phyloP scores from a whole-genome alignment of 768 basidiomycete species.

The Calocybe gangraenosa region DNA sequence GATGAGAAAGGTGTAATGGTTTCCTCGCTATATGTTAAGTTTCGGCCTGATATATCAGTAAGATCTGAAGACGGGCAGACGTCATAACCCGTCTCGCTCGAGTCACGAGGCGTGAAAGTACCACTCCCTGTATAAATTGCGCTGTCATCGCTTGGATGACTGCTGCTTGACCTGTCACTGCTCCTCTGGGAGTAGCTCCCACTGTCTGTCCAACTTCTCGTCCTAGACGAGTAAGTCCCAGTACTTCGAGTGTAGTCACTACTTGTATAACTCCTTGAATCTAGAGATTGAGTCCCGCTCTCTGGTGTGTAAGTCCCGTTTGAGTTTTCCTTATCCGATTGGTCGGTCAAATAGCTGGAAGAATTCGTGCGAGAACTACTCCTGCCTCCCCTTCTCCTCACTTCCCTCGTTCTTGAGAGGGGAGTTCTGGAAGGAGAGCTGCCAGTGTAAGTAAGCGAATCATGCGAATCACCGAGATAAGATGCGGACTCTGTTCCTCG shows the following conservation, averaged over 20 bases:
- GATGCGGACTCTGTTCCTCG: slow-evolving; percentile 52
- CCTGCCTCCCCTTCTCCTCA: slow-evolving; percentile 48
- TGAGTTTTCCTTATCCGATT: slow-evolving; percentile 55
- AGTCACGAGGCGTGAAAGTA: slow-evolving; percentile 31
- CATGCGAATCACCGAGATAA: slow-evolving; percentile 53
- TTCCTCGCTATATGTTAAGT: slow-evolving; percentile 25
- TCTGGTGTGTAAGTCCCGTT: slow-evolving; percentile 20
- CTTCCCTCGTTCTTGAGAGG: slow-evolving; percentile 54
- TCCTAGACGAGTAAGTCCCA: slow-evolving; percentile 12
- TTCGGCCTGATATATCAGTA: slow-evolving; percentile 32
- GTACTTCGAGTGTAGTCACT: slow-evolving; percentile 22
- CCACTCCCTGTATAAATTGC: slow-evolving; percentile 20
- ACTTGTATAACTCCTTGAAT: slow-evolving; percentile 21
- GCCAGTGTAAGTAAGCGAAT: slow-evolving; percentile 31
- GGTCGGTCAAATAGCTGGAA: slow-evolving; percentile 32
- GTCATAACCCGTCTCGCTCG: slow-evolving; percentile 50
- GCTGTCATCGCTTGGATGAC: slow-evolving; percentile 11
- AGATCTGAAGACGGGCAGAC: slow-evolving; percentile 50
- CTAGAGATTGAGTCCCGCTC: slow-evolving; percentile 24
- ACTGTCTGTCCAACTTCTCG: slow-evolving; percentile 11
- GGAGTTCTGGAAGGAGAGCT: slow-evolving; percentile 46
- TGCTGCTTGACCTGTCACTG: slow-evolving; percentile 15
- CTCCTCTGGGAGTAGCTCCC: slow-evolving; percentile 25
- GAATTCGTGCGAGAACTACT: slow-evolving; percentile 39
- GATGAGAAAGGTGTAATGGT: slow-evolving; percentile 30